phyloP scores from a whole-genome alignment of 495 filamentous ascomycete species.

The Penicillium cataractarum region DNA sequence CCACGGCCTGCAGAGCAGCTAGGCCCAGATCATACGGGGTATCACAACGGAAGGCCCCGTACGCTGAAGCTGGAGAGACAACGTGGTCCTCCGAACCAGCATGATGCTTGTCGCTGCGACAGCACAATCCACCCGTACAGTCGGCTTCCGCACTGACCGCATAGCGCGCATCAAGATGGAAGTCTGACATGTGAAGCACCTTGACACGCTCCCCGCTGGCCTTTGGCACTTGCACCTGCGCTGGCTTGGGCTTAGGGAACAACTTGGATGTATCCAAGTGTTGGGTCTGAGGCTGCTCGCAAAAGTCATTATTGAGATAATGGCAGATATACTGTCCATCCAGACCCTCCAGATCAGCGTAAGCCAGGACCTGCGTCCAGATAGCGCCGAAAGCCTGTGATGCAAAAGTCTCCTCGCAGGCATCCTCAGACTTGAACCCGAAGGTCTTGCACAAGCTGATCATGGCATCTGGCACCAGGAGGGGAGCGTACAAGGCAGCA shows the following conservation, averaged over 20 bases:
- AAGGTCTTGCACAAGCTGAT: conserved; percentile 52
- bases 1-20: conserved; percentile 60
- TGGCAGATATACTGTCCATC: conserved; percentile 65
- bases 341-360: conserved; percentile 56
- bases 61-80: conserved; percentile 53
- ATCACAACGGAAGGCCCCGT: conserved; percentile 59
- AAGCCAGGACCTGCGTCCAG: conserved; percentile 61
- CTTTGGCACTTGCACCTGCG: conserved; percentile 41
- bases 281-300: conserved; percentile 45
- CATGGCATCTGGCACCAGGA: conserved; percentile 52
- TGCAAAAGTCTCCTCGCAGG: conserved; percentile 51
- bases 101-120: conserved; percentile 50
- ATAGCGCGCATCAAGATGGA: conserved; percentile 64
- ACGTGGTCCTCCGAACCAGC: conserved; percentile 33
- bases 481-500: conserved; percentile 52
- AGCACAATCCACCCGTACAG: conserved; percentile 57
- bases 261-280: conserved; percentile 46
- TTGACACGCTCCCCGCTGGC: conserved; percentile 58
- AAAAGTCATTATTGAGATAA: conserved; percentile 50
- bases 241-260: conserved; percentile 62
- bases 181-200: conserved; percentile 62
- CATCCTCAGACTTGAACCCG: conserved; percentile 42
- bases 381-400: conserved; percentile 53
- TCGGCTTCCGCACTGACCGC: conserved; percentile 58
- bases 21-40: conserved; percentile 61